phyloP scores from a whole-genome alignment of 257 asterid genomes.

The Haberlea rhodopensis region DNA sequence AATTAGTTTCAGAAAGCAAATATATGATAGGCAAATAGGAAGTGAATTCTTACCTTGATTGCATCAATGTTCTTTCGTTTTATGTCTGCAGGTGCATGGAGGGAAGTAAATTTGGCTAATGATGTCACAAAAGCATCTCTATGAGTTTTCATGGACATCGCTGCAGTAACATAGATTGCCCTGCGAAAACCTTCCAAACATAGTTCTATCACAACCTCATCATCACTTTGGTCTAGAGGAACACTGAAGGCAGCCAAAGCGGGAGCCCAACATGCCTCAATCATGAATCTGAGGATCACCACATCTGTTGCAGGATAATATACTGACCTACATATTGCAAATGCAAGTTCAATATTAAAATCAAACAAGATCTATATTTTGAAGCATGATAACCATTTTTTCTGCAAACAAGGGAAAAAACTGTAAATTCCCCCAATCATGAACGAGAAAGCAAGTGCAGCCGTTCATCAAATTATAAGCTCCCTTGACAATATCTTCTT shows the following conservation, averaged over 20 bases:
- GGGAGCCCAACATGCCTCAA: constrained; percentile 99
- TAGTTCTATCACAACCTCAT: constrained; percentile 63
- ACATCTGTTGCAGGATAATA: constrained; percentile 96
- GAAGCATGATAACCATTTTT: constrained; percentile 19
- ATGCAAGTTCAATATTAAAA: constrained; percentile 33
- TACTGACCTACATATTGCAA: constrained; percentile 71
- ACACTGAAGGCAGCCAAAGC: constrained; percentile 99
- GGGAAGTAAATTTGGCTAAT: constrained; percentile 93
- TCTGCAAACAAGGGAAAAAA: constrained; percentile 15
- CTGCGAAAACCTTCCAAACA: constrained; percentile 87
- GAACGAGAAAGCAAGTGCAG: constrained; percentile 19
- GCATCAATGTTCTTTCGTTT: constrained; percentile 94
- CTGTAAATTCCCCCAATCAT: neutral
- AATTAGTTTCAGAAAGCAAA: constrained; percentile 17
- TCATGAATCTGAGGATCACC: constrained; percentile 91
- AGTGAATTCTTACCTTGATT: constrained; percentile 66
- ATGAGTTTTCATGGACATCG: constrained; percentile 96
- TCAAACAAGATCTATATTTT: constrained; percentile 6
- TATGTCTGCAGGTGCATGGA: constrained; percentile 97
- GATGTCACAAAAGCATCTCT: constrained; percentile 98
- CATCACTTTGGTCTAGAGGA: constrained; percentile 95
- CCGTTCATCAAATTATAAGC: neutral
- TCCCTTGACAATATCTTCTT: neutral
- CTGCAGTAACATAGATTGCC: constrained; percentile 97
- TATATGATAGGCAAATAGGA: constrained; percentile 17